Base-by-base conservation (phyloP, 805 yeast species). In the Aciculoconidium aculeatum region DNA sequence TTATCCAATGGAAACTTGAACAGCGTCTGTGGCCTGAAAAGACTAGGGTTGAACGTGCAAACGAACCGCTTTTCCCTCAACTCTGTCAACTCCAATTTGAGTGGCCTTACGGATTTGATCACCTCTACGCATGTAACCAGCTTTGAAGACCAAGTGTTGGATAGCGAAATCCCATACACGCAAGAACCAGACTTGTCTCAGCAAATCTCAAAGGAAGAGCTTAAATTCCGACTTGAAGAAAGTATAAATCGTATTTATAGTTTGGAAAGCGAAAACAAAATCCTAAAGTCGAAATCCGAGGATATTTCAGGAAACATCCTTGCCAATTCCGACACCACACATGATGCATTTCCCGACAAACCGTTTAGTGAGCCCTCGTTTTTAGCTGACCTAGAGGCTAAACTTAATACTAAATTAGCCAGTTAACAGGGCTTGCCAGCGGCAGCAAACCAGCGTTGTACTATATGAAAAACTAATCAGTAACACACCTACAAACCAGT, bases 21-120 rank as follows among this genome's bases (percentile, higher is more conserved):
- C 25, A 25, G 31, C 14, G 20, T 34, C 12, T 27, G 32, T 15
- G 41, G 30, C 21, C 25, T 31, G 14, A 24, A n/a, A n/a, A n/a
- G n/a, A n/a, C n/a, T n/a, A n/a, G n/a, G n/a, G n/a, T n/a, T n/a
- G n/a, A n/a, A n/a, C n/a, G n/a, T 40, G 15, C 44, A 41, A 19
- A 31, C 49, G 6, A 42, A 36, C 17, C 70, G 78, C 25, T 76
- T 71, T 34, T 72, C 84, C 6, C 38, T 61, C 62, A 71, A 28
- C 47, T 81, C 49, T 32, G 65, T 37, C 62, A 69, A 42, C 53
- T 80, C 55, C 34, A 82, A 36, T 44, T 51, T 32, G 41, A 65
- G 49, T 57, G 80, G 56, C 53, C 53, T 36, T 45, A 74, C 54
- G 53, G 77, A 38, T 59, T 70, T 28, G 41, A 69, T 29, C 47